Evolutionary conservation across 2,329 filamentous ascomycete genomes (phyloP), one percentile per base, ranked within the genome.

Genomic region (Cladosporium halotolerans): DNA sequence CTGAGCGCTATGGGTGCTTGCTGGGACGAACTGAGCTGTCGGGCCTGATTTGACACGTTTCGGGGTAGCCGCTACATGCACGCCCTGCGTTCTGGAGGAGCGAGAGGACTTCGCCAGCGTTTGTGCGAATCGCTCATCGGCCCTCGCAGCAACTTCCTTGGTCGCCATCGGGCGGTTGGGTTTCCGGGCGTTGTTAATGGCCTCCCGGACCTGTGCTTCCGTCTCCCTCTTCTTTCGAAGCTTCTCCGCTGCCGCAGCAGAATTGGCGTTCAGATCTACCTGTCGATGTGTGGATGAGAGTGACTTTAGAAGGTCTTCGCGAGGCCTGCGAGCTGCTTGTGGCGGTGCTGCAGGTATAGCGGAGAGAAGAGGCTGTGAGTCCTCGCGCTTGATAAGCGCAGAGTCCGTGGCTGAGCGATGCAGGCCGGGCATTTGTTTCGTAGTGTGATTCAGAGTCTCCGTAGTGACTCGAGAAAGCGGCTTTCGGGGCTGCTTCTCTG

Each of bases 121-220:
- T 52, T 65, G 62, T 3, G 61, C 66, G 51, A 68, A 67, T 42
- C 83, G 79, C 60, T 79, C 79, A 65, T 89, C 85, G 4, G 81
- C 79, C 23, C 81, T 84, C 58, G 88, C 85, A 3, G 79, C 81
- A 53, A 87, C 76, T 36, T 82, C 79, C 61, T 83, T 84, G 32
- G 83, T 82, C 10, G 84, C 85, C 39, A 86, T 75, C 18, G 81
- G 79, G 43, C 88, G 80, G 62, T 92, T 90, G 1, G 88, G 88
- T 68, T 84, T 89, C 66, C 86, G 84, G 40, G 92, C 68, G 9
- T 83, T 79, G 5, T 80, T 80, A 46, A 93, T 91, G 8, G 88
- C 88, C 55, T 88, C 81, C 59, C 82, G 81, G 33, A 92, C 70
- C 63, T 90, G 84, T 28, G 83, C 81, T 45, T 89, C 82, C 2